A percentile compares a stretch with the other conserved stretches of the same genome.
phyloP scores from a whole-genome alignment of 352 stramenopile genomes.

The Globisporangium spiculum region DNA sequence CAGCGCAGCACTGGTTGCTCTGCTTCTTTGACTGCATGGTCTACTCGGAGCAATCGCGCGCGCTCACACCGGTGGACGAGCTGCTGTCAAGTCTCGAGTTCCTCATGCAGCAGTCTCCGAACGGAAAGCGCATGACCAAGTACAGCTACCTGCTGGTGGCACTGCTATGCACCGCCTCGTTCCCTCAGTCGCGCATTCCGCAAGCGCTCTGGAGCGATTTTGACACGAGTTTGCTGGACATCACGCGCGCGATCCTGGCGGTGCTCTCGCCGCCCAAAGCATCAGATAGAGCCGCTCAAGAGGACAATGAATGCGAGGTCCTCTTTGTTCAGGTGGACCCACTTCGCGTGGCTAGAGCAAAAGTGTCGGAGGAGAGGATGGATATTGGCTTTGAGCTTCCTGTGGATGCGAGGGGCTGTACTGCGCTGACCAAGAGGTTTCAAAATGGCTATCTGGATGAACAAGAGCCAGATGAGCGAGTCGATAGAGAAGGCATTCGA shows the following conservation, averaged over 20 bases:
- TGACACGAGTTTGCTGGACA: constrained; percentile 9
- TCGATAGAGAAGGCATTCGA: neutral
- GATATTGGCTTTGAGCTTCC: neutral
- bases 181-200: constrained; percentile 20
- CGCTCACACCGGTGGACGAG: constrained; percentile 20
- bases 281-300: neutral
- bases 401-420: no score
- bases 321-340: constrained; percentile 9
- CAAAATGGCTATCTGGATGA: constrained; percentile 4
- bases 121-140: neutral
- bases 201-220: constrained; percentile 16
- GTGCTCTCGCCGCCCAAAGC: neutral
- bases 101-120: constrained; percentile 5
- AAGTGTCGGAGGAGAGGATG: constrained; percentile 8
- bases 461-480: neutral
- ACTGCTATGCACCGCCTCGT: constrained; percentile 38
- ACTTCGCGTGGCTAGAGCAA: neutral
- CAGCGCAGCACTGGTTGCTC: constrained; percentile 18
- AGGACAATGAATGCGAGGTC: constrained; percentile 8
- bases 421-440: neutral
- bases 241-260: constrained; percentile 5
- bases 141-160: constrained; percentile 38
- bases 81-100: constrained; percentile 20
- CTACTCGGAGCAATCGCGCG: constrained; percentile 28
- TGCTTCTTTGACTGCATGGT: constrained; percentile 24